Percentiles rank a stretch among this genome's conserved stretches.
Evolutionary conservation across 139 green algal species (phyloP).

Genomic region (Chlorella sp.): DNA sequence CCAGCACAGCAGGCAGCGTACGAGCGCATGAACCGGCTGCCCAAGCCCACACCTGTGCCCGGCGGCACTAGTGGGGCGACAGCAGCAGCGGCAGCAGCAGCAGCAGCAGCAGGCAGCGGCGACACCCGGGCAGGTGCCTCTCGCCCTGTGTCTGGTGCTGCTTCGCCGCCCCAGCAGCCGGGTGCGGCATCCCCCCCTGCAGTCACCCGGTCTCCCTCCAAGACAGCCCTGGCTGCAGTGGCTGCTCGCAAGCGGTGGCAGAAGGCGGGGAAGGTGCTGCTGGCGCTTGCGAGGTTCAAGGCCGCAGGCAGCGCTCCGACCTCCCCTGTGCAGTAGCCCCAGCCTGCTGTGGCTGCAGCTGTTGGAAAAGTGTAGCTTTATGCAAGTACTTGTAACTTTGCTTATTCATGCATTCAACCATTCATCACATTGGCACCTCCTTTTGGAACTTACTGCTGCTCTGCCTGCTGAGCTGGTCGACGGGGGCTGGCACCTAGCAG

Average conservation of each 20-base stretch:
- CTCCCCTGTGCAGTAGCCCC: neutral
- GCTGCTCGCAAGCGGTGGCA: neutral
- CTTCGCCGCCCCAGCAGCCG: neutral
- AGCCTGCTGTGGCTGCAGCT: neutral
- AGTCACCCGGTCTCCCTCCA: neutral
- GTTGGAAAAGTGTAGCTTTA: too few species aligned
- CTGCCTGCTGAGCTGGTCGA: neutral
- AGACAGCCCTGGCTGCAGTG: neutral
- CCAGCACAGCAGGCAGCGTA: constrained; percentile 23
- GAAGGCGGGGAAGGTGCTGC: constrained; percentile 5
- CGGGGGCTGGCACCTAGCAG: neutral
- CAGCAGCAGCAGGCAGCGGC: too few species aligned
- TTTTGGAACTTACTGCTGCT: neutral
- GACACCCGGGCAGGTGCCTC: neutral
- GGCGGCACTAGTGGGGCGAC: neutral
- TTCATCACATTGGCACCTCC: too few species aligned
- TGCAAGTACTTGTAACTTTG: neutral
- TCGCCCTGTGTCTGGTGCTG: neutral
- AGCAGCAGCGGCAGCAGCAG: neutral
- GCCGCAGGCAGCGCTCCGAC: neutral
- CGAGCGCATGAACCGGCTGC: constrained; percentile 18
- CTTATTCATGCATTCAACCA: neutral
- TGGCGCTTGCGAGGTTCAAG: neutral
- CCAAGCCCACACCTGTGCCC: neutral
- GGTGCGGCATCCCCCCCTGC: neutral